Conservation (phyloP, 306 rosid genomes). For the Castanopsis chinensis region DNA sequence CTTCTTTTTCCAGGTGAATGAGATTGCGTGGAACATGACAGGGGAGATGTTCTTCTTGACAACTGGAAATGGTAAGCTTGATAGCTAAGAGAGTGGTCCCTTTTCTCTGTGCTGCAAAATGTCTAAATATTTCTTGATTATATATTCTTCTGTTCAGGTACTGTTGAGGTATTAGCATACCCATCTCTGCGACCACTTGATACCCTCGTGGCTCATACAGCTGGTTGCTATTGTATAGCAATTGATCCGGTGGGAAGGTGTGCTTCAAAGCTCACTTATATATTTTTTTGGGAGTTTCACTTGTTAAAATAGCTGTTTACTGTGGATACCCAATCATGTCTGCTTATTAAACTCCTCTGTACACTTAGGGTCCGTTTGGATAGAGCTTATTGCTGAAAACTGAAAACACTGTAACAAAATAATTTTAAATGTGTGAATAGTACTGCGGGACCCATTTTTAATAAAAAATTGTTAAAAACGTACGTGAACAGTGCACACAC, state of each 20-base stretch:
- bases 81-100: background rate
- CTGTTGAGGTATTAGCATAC: slow-evolving; percentile 86
- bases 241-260: slow-evolving; percentile 94
- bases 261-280: slow-evolving; percentile 21
- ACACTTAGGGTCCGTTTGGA: no score
- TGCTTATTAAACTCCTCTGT: background rate
- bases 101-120: background rate
- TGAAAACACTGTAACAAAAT: no score
- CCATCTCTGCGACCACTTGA: slow-evolving; percentile 89
- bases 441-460: no score
- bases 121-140: background rate
- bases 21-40: slow-evolving; percentile 96
- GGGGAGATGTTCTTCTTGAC: slow-evolving; percentile 92
- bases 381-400: no score
- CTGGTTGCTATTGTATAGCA: slow-evolving; percentile 97
- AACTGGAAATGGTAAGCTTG: slow-evolving; percentile 82
- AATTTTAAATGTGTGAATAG: no score
- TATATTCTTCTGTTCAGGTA: slow-evolving; percentile 44
- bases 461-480: no score
- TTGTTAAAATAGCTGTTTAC: background rate
- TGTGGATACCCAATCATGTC: background rate
- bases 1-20: slow-evolving; percentile 65
- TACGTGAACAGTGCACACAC: no score
- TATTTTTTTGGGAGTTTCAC: background rate
- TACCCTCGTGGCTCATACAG: slow-evolving; percentile 96